Evolutionary conservation across 148 eudicot genomes (phyloP), one percentile per base, ranked within the genome.

Genomic region (Pouteria glomerata): DNA sequence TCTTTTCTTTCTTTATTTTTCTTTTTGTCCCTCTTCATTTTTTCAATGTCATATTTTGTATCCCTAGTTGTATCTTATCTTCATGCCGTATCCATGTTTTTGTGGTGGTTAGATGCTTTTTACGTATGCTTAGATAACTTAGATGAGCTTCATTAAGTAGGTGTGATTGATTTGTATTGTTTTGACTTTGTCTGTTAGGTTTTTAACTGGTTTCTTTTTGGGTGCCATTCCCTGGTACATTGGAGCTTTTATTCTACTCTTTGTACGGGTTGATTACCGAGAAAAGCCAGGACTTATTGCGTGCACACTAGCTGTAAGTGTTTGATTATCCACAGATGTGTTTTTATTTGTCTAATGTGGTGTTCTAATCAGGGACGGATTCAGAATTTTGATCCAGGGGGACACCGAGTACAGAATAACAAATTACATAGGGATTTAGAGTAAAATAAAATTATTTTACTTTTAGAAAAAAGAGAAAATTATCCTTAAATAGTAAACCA

Each of bases 211-310:
- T 70, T 94, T 94, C 88, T 82, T 91, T 74, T 75, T 87, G 26
- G 95, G 95, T 31, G 83, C 86, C 67, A 74, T 94, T 61, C 98
- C 98, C 58, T 94, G 98, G 98, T 94, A 91, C 57, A 71, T 87
- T 82, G 98, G 98, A 76, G 98, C 96, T 72, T 78, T 89, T 72
- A 58, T 94, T 51, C 80, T 94, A 63, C 73, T 94, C 29, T 94
- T 83, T 76, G 90, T 76, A 55, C 79, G 88, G 65, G 74, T 88
- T 69, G 98, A 94, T 76, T 80, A 91, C 81, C 87, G 93, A 85
- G 98, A 94, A 74, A 94, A 94, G 74, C 85, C 97, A 11, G 98
- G 98, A 24, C 91, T 89, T 72, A 84, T 94, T 67, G 98, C 91
- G 12, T 94, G 98, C 87, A 75, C 83, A 63, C 68, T 94, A 47